Conservation (phyloP, 495 filamentous ascomycete genomes). For the Polyplosphaeria fusca region DNA sequence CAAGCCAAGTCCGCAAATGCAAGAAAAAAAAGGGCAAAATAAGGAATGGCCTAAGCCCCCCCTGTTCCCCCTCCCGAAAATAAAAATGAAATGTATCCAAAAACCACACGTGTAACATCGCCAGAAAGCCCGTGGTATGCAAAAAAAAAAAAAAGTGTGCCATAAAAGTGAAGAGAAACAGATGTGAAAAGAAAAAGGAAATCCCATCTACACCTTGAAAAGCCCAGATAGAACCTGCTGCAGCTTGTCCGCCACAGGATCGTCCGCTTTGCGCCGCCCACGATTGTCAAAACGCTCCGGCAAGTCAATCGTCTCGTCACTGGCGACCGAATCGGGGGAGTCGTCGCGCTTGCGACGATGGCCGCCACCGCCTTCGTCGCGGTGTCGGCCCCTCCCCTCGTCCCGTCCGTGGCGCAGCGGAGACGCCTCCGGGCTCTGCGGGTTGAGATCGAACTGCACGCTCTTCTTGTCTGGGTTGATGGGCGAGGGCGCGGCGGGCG, state of each 20-base stretch:
- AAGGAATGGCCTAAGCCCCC: too few species aligned
- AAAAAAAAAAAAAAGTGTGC: background rate
- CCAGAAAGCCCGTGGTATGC: background rate
- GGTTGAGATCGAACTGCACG: slow-evolving; percentile 35
- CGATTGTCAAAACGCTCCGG: slow-evolving; percentile 39
- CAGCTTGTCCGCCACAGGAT: slow-evolving; percentile 33
- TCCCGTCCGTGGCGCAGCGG: slow-evolving; percentile 3
- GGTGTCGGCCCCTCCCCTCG: slow-evolving; percentile 5
- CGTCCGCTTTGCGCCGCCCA: slow-evolving; percentile 32
- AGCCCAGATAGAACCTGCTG: slow-evolving; percentile 31
- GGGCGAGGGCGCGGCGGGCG: background rate
- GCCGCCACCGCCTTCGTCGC: background rate
- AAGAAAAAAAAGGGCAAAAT: too few species aligned
- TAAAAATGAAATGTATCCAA: too few species aligned
- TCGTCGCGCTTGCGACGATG: slow-evolving; percentile 5
- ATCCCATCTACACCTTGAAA: slow-evolving; percentile 7
- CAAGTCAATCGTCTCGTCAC: slow-evolving; percentile 38
- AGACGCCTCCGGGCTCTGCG: slow-evolving; percentile 4
- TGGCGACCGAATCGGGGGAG: slow-evolving; percentile 25
- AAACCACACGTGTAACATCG: too few species aligned
- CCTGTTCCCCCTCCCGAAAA: too few species aligned
- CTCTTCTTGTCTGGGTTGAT: slow-evolving; percentile 8
- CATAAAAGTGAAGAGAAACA: slow-evolving; percentile 8
- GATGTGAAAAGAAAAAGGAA: slow-evolving; percentile 18
- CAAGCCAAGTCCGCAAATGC: too few species aligned